phyloP scores from a whole-genome alignment of 768 basidiomycete genomes.

The Mycena chlorophos region DNA sequence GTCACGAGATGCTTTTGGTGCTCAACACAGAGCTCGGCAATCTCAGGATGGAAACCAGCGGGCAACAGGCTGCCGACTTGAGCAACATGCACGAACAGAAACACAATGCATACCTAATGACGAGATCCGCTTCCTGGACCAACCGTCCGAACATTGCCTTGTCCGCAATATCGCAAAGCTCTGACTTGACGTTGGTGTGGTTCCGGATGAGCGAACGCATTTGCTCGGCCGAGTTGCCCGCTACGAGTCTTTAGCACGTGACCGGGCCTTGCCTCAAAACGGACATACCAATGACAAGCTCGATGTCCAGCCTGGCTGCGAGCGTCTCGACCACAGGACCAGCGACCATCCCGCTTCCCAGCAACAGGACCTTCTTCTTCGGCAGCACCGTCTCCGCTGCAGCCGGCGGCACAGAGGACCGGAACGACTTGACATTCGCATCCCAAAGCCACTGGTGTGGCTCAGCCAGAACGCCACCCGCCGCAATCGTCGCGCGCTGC shows the following conservation, averaged over 20 bases:
- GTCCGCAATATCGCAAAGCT: conserved; percentile 58
- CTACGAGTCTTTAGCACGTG: conserved; percentile 40
- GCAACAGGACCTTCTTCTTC: conserved; percentile 72
- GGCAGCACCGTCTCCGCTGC: conserved; percentile 16
- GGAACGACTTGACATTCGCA: conserved; percentile 16
- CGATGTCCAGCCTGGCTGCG: conserved; percentile 57
- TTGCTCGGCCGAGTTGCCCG: conserved; percentile 69
- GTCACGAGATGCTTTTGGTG: conserved; percentile 80
- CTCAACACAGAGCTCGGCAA: conserved; percentile 74
- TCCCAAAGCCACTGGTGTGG: conserved; percentile 60
- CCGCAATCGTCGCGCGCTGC: conserved; percentile 70
- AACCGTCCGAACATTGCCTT: conserved; percentile 50
- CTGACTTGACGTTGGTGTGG: conserved; percentile 53
- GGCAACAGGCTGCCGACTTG: conserved; percentile 68
- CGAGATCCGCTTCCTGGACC: conserved; percentile 68
- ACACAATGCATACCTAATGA: conserved; percentile 66
- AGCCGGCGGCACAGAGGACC: neutral
- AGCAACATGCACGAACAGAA: neutral
- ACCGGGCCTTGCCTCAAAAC: conserved; percentile 29
- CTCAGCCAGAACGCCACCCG: conserved; percentile 52
- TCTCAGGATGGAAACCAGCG: conserved; percentile 63
- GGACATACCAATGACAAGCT: conserved; percentile 78
- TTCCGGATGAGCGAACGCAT: conserved; percentile 47
- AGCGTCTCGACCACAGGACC: conserved; percentile 83
- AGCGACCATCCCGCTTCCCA: conserved; percentile 96